These are phyloP conservation scores for Dictyostelium purpureum DNA, from an alignment of 78 protist genomes.

Conservation along the genomic window DNA sequence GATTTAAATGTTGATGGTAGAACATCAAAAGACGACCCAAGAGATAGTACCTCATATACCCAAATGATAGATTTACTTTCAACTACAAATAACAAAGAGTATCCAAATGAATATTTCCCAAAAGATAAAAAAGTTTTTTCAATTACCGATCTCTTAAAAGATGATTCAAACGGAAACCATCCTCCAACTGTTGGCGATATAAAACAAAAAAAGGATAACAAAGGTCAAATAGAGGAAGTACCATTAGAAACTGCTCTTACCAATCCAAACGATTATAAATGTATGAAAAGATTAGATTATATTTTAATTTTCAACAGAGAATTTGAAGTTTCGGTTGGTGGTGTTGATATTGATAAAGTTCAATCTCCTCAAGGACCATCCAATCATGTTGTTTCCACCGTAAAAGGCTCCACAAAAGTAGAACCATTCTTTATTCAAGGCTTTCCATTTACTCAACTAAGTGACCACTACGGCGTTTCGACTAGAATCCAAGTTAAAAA, in stretches of 20 bases:
- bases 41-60: neutral
- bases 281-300: constrained; percentile 64
- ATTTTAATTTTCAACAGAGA: constrained; percentile 26
- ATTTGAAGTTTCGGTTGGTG: neutral
- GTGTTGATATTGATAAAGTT: neutral
- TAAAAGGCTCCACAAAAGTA: constrained; percentile 40
- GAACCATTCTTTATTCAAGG: constrained; percentile 76
- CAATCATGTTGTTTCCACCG: neutral
- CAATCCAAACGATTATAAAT: constrained; percentile 26
- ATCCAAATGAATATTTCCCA: neutral
- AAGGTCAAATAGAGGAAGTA: neutral
- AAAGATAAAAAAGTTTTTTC: constrained; percentile 5
- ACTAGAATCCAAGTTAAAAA: constrained; percentile 9
- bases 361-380: neutral
- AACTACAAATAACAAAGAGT: neutral
- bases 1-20: constrained; percentile 67
- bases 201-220: neutral
- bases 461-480: constrained; percentile 76
- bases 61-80: constrained; percentile 49
- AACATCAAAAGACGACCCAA: neutral
- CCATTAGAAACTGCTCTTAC: constrained; percentile 44
- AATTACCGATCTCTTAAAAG: constrained; percentile 9
- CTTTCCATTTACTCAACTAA: constrained; percentile 67
- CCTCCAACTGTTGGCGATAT: constrained; percentile 75
- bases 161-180: constrained; percentile 35